These are phyloP conservation scores for Spatholobus suberectus DNA, from an alignment of 306 rosid genomes.

Conservation along the genomic window DNA sequence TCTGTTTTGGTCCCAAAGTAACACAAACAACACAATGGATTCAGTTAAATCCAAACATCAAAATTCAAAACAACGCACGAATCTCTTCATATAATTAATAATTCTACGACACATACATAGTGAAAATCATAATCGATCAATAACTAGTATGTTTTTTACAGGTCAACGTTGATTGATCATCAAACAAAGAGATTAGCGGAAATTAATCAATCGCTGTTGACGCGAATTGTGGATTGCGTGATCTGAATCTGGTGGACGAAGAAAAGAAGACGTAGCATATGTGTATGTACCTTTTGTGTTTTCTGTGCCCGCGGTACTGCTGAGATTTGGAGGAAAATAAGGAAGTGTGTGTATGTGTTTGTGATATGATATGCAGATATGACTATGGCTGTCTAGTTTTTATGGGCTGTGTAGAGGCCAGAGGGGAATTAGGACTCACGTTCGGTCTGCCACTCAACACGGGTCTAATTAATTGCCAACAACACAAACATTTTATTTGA, in stretches of 20 bases:
- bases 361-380: background rate
- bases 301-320: background rate
- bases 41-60: background rate
- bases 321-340: slow-evolving; percentile 3
- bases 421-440: background rate
- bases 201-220: background rate
- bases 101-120: background rate
- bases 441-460: background rate
- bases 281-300: background rate
- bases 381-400: background rate
- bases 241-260: background rate
- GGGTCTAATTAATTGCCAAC: background rate
- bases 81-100: background rate
- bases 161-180: background rate
- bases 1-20: slow-evolving; percentile 48
- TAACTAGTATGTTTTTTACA: background rate
- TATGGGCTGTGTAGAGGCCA: background rate
- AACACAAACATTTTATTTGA: background rate
- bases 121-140: background rate
- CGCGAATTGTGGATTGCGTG: background rate
- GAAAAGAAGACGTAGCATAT: background rate
- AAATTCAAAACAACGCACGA: background rate
- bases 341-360: background rate
- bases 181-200: background rate
- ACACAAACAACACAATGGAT: background rate